Evolutionary conservation across 345 rosid genomes (phyloP), one percentile per base, ranked within the genome.

Genomic region (Eucalyptus curtisii): DNA sequence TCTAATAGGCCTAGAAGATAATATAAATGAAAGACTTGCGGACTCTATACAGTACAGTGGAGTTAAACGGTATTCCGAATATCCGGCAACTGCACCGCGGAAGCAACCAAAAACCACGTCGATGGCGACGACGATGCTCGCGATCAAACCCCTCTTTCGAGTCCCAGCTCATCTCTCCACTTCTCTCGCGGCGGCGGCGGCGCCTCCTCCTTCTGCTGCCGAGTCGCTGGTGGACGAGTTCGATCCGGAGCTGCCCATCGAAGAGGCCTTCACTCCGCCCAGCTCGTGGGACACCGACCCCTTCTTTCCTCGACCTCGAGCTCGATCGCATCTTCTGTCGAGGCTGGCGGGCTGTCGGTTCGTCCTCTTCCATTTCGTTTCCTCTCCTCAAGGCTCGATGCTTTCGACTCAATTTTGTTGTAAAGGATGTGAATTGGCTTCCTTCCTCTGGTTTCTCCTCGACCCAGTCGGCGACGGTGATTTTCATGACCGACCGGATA

Each of bases 331-430:
- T 97, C 93, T 97, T 97, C 93, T 94, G 92, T 90, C 92, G 93
- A 90, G 97, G 97, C 84, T 97, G 99, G 99, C 97, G 94, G 90
- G 97, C 94, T 10, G 96, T 96, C 86, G 97, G 98, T 97, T 86
- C 59, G 95, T 91, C 79, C 71, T 49, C n/a, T 44, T 20, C 44
- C 45, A 49, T 14, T 7, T 86, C 33, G 31, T 16, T 86, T 19
- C 49, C 57, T 44, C 30, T 82, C 49, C 68, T 53, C 24, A 66
- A 81, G 40, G 37, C 49, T 33, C n/a, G 19, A 30, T 81, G 49
- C n/a, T 13, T 82, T 88, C 52, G 24, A 12, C 33, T 61, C 17
- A 37, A 61, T 13, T 61, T 27, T 61, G 68, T 61, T 61, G 33
- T 61, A 27, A 61, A 30, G 68, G 33, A 61, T n/a, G 33, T 61